A percentile compares a stretch with the other conserved stretches of the same genome.
These are phyloP conservation scores for Capronia americana DNA, from an alignment of 2,329 filamentous ascomycete genomes.

Conservation along the genomic window DNA sequence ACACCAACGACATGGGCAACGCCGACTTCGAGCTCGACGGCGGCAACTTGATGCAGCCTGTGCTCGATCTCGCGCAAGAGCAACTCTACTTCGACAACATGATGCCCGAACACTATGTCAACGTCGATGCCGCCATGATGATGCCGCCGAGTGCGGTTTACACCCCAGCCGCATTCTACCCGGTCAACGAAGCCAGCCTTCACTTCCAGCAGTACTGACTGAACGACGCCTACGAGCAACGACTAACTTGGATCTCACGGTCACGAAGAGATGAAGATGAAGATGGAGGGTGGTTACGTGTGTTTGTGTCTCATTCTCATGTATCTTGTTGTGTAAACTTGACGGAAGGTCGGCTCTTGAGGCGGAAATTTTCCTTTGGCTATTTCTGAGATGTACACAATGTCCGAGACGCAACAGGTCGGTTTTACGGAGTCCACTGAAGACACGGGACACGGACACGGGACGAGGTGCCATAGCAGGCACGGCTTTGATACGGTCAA, in stretches of 20 bases:
- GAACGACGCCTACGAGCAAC: constrained; percentile 10
- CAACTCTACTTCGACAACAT: constrained; percentile 23
- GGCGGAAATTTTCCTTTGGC: background rate
- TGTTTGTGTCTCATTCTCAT: background rate
- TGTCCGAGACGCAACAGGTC: constrained; percentile 6
- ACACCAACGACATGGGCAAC: constrained; percentile 6
- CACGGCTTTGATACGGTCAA: background rate
- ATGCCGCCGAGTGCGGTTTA: constrained; percentile 13
- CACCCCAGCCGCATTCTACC: constrained; percentile 10
- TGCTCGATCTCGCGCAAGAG: constrained; percentile 17
- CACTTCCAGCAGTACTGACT: constrained; percentile 8
- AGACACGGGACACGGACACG: background rate
- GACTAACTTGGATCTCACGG: constrained; percentile 7
- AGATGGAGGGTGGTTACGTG: background rate
- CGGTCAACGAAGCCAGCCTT: background rate
- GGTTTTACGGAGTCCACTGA: background rate
- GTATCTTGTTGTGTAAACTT: constrained; percentile 6
- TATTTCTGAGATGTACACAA: constrained; percentile 8
- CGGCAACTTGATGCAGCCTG: constrained; percentile 8
- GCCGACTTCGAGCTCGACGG: constrained; percentile 3
- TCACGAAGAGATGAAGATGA: constrained; percentile 13
- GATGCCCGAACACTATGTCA: constrained; percentile 13
- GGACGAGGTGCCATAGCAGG: constrained; percentile 1
- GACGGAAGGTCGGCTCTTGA: background rate
- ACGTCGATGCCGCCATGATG: constrained; percentile 10